Evolutionary conservation across 768 basidiomycete genomes (phyloP), one percentile per base, ranked within the genome.

Genomic region (Dendrothele bispora): DNA sequence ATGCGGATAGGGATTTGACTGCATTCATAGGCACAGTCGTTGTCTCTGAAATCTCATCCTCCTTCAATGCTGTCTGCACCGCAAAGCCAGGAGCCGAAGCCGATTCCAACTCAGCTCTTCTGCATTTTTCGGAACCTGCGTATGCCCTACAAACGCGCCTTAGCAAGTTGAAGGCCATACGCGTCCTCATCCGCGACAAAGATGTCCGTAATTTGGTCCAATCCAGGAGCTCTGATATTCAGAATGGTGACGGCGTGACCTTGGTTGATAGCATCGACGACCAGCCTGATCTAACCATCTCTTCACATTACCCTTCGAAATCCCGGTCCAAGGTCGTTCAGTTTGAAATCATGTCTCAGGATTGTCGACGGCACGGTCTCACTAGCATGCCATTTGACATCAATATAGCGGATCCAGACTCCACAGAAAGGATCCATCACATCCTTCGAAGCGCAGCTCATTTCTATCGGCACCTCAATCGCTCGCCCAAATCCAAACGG

Each of bases 251-350:
- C 17, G 27, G n/a, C 14, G 21, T n/a, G 15, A 28, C 20, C 39
- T 28, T 14, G 21, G 45, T 47, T 7, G 22, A 37, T 36, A 25
- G 35, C n/a, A 11, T 8, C 10, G 36, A 37, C 10, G 45, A 47
- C 7, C 10, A 25, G 18, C 45, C 45, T 15, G 36, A 47, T 4
- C 24, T 47, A 21, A 21, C 21, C 17, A 11, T 47, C 38, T 25
- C 45, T 63, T 59, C 5, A 50, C 55, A 21, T 7, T 18, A 39
- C n/a, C 20, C n/a, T 25, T 17, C n/a, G n/a, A n/a, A n/a, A n/a
- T n/a, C n/a, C n/a, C n/a, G n/a, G n/a, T n/a, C n/a, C n/a, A n/a
- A n/a, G n/a, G n/a, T 17, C n/a, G 45, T 39, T 7, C 11, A 39
- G 8, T 38, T 47, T 21, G 45, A 47, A n/a, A 39, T 47, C 20